Conservation (phyloP, 2,329 filamentous ascomycete genomes). For the Phialophora expanda region DNA sequence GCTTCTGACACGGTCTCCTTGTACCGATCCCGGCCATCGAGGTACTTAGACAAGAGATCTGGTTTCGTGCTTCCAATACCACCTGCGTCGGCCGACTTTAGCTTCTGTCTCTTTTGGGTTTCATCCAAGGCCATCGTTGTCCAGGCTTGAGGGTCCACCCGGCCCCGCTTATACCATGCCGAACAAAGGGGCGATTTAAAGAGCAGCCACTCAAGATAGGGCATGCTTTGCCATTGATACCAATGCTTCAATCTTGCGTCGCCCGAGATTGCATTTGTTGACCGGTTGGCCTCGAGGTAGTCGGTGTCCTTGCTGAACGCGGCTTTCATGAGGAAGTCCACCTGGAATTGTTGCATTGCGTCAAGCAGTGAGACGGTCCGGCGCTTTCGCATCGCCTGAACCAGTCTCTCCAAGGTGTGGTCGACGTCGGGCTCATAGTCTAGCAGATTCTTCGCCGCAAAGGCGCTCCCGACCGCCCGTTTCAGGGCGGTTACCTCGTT, state of each 20-base stretch:
- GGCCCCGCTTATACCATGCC: slow-evolving; percentile 22
- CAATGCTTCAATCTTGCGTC: slow-evolving; percentile 32
- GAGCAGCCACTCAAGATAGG: slow-evolving; percentile 53
- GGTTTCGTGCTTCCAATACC: slow-evolving; percentile 14
- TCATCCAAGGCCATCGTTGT: slow-evolving; percentile 28
- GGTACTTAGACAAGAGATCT: slow-evolving; percentile 22
- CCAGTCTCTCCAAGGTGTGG: slow-evolving; percentile 10
- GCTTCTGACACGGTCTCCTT: slow-evolving; percentile 18
- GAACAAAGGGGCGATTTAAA: slow-evolving; percentile 72
- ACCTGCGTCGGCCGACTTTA: neutral
- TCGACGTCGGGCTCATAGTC: slow-evolving; percentile 27
- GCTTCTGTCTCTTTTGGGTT: slow-evolving; percentile 4
- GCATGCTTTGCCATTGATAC: slow-evolving; percentile 23
- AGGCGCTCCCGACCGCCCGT: slow-evolving; percentile 24
- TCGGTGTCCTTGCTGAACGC: slow-evolving; percentile 68
- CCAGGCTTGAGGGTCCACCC: slow-evolving; percentile 17
- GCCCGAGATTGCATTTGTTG: slow-evolving; percentile 40
- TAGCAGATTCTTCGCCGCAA: slow-evolving; percentile 23
- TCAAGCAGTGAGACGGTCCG: slow-evolving; percentile 17
- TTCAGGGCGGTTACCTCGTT: slow-evolving; percentile 19
- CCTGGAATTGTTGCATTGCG: slow-evolving; percentile 81
- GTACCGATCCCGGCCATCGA: slow-evolving; percentile 23
- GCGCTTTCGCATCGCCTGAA: slow-evolving; percentile 4
- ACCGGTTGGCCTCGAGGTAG: slow-evolving; percentile 71
- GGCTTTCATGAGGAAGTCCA: slow-evolving; percentile 64